Evolutionary conservation across 768 basidiomycete species (phyloP).

Genomic region (Russula olivacea): DNA sequence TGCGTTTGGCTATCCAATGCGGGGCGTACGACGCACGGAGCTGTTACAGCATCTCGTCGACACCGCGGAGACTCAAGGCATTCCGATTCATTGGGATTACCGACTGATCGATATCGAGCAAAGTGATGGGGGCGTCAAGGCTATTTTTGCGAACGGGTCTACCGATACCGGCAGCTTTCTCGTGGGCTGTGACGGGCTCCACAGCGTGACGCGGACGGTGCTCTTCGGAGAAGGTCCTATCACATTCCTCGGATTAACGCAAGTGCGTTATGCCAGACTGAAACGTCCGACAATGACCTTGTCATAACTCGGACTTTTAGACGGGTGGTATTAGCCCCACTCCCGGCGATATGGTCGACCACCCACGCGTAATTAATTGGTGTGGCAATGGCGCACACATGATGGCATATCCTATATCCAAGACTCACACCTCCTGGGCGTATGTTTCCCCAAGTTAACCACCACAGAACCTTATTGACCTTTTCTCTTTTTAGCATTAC

Average conservation of each 20-base stretch:
- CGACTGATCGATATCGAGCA: constrained; percentile 33
- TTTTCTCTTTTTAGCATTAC: constrained; percentile 30
- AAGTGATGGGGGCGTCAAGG: constrained; percentile 30
- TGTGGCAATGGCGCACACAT: constrained; percentile 37
- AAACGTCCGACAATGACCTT: background rate
- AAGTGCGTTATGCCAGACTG: constrained; percentile 28
- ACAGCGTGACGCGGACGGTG: constrained; percentile 35
- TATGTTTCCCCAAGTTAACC: constrained; percentile 22
- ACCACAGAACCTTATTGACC: background rate
- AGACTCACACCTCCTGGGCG: constrained; percentile 36
- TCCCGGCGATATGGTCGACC: constrained; percentile 23
- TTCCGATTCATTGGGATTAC: constrained; percentile 34
- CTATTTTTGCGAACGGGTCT: constrained; percentile 35
- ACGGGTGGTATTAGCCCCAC: constrained; percentile 35
- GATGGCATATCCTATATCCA: constrained; percentile 34
- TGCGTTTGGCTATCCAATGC: constrained; percentile 29
- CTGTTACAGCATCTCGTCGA: constrained; percentile 33
- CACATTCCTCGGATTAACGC: constrained; percentile 37
- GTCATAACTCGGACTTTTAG: constrained; percentile 24
- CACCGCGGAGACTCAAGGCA: constrained; percentile 31
- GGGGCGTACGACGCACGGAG: constrained; percentile 32
- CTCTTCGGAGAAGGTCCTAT: constrained; percentile 37
- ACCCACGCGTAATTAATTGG: constrained; percentile 31
- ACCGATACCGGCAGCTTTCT: constrained; percentile 36
- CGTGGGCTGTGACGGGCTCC: constrained; percentile 43